These are phyloP conservation scores for Calonectria ilicicola DNA, from an alignment of 2,329 filamentous ascomycete genomes.

Conservation along the genomic window DNA sequence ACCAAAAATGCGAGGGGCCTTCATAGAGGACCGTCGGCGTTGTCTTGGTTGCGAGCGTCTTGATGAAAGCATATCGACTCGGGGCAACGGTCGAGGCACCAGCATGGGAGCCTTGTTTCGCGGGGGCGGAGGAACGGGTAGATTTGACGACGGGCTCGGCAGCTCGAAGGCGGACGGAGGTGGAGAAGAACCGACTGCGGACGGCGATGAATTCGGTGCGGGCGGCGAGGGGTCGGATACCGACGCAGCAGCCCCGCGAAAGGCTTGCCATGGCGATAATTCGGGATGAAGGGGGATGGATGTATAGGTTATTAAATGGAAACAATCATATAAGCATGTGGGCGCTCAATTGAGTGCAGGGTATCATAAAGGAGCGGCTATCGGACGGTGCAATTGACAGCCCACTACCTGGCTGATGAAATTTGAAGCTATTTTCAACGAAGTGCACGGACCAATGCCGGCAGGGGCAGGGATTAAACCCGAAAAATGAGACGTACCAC, in stretches of 20 bases:
- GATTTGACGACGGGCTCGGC: constrained; percentile 32
- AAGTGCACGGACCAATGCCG: neutral
- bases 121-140: constrained; percentile 21
- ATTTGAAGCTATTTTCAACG: constrained; percentile 14
- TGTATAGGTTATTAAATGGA: neutral
- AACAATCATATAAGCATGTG: neutral
- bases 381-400: neutral
- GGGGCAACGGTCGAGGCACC: constrained; percentile 34
- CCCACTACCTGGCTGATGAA: neutral
- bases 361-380: constrained; percentile 23
- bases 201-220: constrained; percentile 35
- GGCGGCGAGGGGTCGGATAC: constrained; percentile 39
- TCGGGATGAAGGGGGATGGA: neutral
- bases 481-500: neutral
- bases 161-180: constrained; percentile 41
- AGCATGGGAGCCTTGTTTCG: constrained; percentile 20
- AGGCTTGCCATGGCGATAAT: constrained; percentile 46
- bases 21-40: constrained; percentile 72
- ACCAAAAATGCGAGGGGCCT: constrained; percentile 72
- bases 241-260: constrained; percentile 44
- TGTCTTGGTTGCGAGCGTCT: constrained; percentile 67
- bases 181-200: constrained; percentile 45
- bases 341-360: constrained; percentile 10
- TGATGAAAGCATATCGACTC: constrained; percentile 60
- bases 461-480: neutral